These are phyloP conservation scores for Sergeia podlipaevii DNA, from an alignment of 208 protist genomes.

Conservation along the genomic window DNA sequence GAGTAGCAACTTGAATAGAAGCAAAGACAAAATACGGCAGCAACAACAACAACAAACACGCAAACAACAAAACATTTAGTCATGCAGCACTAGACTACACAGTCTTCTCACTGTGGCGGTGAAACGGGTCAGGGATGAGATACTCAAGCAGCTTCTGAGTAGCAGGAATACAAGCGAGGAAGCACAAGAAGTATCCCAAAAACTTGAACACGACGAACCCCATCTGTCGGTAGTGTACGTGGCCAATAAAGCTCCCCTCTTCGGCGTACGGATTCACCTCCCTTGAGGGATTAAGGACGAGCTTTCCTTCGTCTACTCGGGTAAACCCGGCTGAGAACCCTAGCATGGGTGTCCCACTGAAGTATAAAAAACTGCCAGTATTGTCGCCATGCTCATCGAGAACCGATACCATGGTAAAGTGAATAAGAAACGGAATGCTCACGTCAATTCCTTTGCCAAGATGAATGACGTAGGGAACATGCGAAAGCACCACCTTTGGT, in stretches of 20 bases:
- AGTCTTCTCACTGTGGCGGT: slow-evolving; percentile 59
- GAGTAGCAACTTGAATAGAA: slow-evolving; percentile 8
- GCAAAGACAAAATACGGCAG: slow-evolving; percentile 9
- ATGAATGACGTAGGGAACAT: slow-evolving; percentile 69
- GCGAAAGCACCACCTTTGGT: slow-evolving; percentile 68
- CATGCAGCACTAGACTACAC: slow-evolving; percentile 7
- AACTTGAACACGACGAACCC: slow-evolving; percentile 75
- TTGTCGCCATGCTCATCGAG: slow-evolving; percentile 79
- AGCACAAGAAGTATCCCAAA: slow-evolving; percentile 43
- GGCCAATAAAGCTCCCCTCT: slow-evolving; percentile 67
- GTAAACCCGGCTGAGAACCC: slow-evolving; percentile 68
- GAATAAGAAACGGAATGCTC: slow-evolving; percentile 72
- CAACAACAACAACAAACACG: no score
- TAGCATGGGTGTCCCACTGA: slow-evolving; percentile 76
- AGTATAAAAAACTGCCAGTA: slow-evolving; percentile 80
- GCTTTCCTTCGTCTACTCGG: slow-evolving; percentile 51
- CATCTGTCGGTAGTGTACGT: slow-evolving; percentile 71
- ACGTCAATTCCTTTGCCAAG: slow-evolving; percentile 78
- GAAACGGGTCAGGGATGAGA: slow-evolving; percentile 62
- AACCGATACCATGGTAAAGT: slow-evolving; percentile 80
- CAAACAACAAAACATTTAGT: slow-evolving; percentile 2
- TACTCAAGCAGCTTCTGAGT: slow-evolving; percentile 60
- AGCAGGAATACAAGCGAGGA: slow-evolving; percentile 68
- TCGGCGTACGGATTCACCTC: slow-evolving; percentile 62
- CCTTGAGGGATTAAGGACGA: slow-evolving; percentile 67